phyloP scores from a whole-genome alignment of 495 filamentous ascomycete species.

The Podospora didyma region DNA sequence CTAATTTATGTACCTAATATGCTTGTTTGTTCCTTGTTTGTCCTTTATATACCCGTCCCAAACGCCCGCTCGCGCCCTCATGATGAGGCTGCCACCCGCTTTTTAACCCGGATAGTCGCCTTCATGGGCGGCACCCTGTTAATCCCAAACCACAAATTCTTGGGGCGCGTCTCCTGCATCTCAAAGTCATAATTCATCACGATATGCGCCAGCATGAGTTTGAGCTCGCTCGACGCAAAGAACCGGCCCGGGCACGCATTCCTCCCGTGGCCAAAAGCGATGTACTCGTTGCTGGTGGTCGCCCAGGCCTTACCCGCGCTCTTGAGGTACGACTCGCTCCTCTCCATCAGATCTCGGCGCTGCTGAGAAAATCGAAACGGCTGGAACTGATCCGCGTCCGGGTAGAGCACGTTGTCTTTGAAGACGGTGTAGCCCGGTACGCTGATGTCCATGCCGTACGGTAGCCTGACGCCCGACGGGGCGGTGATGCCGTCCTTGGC shows the following conservation, averaged over 20 bases:
- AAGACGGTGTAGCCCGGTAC: constrained; percentile 21
- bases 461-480: constrained; percentile 27
- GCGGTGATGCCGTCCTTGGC: constrained; percentile 30
- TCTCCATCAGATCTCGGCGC: constrained; percentile 1
- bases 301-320: constrained; percentile 28
- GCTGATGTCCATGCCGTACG: constrained; percentile 10
- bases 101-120: constrained; percentile 33
- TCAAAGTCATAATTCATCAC: constrained; percentile 38
- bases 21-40: too few relatives aligned
- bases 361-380: constrained; percentile 24
- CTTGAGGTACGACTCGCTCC: constrained; percentile 25
- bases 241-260: constrained; percentile 41
- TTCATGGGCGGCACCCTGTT: constrained; percentile 30
- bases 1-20: too few relatives aligned
- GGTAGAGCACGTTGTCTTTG: constrained; percentile 17
- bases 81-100: too few relatives aligned
- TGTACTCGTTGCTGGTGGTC: constrained; percentile 29
- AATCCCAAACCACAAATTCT: constrained; percentile 32
- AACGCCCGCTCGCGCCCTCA: too few relatives aligned
- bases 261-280: constrained; percentile 33
- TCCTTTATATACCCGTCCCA: too few relatives aligned
- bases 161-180: constrained; percentile 17
- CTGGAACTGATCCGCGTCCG: constrained; percentile 18
- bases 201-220: constrained; percentile 37
- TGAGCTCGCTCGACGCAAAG: constrained; percentile 39